Percentiles rank a stretch among this genome's conserved stretches.
Conservation (phyloP, 331 rosid species). For the Malus hybrid region DNA sequence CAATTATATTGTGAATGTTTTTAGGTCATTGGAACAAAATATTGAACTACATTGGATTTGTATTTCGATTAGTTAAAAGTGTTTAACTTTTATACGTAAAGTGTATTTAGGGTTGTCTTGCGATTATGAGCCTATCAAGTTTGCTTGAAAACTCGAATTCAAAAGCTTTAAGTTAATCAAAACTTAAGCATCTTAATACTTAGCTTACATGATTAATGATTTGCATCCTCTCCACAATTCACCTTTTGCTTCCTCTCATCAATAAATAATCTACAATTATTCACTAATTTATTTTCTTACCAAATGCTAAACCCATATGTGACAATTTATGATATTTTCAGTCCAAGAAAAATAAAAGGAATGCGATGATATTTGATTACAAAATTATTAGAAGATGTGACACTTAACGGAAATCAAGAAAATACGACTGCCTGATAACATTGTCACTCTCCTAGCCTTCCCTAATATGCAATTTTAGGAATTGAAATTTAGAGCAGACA, state of each 20-base stretch:
- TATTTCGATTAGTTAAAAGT: too few relatives aligned
- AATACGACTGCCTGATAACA: neutral
- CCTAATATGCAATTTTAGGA: neutral
- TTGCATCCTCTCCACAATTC: neutral
- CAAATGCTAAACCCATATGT: neutral
- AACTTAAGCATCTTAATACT: neutral
- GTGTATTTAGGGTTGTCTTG: too few relatives aligned
- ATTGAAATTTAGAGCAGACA: too few relatives aligned
- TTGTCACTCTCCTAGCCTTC: neutral
- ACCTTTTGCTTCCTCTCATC: neutral
- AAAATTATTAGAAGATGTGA: neutral
- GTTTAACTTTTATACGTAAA: neutral
- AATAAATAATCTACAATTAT: neutral
- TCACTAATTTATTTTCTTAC: neutral
- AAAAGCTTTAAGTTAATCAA: neutral
- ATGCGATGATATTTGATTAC: neutral
- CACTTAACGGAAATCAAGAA: neutral
- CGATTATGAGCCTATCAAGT: neutral
- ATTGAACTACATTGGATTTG: too few relatives aligned
- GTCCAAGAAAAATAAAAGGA: neutral
- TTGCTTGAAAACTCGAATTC: neutral
- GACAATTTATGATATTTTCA: neutral
- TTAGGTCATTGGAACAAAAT: too few relatives aligned
- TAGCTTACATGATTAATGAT: too few relatives aligned
- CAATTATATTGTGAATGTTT: too few relatives aligned